phyloP scores from a whole-genome alignment of 176 grass and related monocot genomes.

The Musa beccarii region DNA sequence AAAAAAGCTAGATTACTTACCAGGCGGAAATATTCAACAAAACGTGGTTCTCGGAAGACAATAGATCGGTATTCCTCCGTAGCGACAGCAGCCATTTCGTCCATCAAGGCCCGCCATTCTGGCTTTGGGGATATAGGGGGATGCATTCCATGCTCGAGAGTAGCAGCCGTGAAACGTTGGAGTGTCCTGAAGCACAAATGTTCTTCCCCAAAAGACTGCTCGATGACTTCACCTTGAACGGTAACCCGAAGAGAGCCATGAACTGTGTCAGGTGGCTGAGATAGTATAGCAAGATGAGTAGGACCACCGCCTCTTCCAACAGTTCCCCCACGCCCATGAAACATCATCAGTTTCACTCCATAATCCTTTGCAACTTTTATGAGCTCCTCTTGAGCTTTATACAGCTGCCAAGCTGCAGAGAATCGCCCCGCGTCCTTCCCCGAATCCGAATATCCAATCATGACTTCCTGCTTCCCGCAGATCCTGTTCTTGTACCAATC shows the following conservation, averaged over 20 bases:
- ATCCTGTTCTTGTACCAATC: conserved; percentile 91
- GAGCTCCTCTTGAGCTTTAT: conserved; percentile 84
- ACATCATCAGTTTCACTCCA: conserved; percentile 87
- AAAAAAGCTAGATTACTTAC: conserved; percentile 43
- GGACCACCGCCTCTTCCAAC: conserved; percentile 95
- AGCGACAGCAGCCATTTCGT: conserved; percentile 79
- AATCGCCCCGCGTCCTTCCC: conserved; percentile 91
- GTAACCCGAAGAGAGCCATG: conserved; percentile 89
- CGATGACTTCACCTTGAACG: conserved; percentile 94
- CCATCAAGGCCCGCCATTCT: conserved; percentile 82
- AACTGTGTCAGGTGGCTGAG: conserved; percentile 91
- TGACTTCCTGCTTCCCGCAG: conserved; percentile 84
- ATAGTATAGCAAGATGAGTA: conserved; percentile 90
- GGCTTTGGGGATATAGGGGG: conserved; percentile 75
- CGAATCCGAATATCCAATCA: conserved; percentile 97
- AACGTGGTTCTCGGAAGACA: conserved; percentile 76
- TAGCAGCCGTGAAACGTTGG: conserved; percentile 87
- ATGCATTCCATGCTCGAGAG: conserved; percentile 90
- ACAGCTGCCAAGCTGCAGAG: conserved; percentile 86
- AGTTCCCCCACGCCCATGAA: conserved; percentile 83
- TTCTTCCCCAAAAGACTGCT: conserved; percentile 91
- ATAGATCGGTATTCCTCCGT: conserved; percentile 86
- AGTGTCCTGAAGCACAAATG: conserved; percentile 94
- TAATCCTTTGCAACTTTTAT: conserved; percentile 70
- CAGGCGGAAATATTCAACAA: conserved; percentile 91